Evolutionary conservation across 129 eudicot genomes (phyloP), one percentile per base, ranked within the genome.

Genomic region (Scalesia atractyloides): DNA sequence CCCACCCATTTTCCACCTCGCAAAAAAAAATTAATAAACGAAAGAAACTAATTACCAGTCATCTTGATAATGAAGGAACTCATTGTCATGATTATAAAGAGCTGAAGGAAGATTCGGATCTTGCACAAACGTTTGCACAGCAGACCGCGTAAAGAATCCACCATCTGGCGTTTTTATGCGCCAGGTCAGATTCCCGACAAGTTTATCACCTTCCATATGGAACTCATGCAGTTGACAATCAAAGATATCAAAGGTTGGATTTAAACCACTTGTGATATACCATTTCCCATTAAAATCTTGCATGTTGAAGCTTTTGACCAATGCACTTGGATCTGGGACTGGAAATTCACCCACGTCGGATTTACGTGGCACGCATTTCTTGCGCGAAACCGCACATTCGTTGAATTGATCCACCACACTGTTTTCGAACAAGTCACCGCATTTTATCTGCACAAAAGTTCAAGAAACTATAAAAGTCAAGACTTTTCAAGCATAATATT

Each of bases 291-390:
- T 86, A 78, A 93, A 93, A 77, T 93, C 96, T 46, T 81, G 80
- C 18, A 93, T 69, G 84, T 90, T 83, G 79, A 93, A 93, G 47
- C 64, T 89, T 76, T 84, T 76, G 47, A 93, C 98, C 39, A 89
- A 79, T 58, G 82, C 83, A 58, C 60, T 70, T 19, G 92, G 86
- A 69, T 86, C 96, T 0, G 98, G 98, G 41, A 83, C 85, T 0
- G 98, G 98, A 64, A 89, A 93, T 77, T 93, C 98, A 26, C 98
- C 98, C 58, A 90, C 92, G 59, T 93, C 98, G 26, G 95, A 89
- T 86, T 89, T 90, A 26, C 77, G 92, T 5, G 98, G 97, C 70
- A 93, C 97, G 61, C 98, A 93, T 83, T 93, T 93, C 79, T 93
- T 93, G 33, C 91, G 77, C 33, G 98, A 89, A 63, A 93, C 98